phyloP scores from a whole-genome alignment of 2,329 filamentous ascomycete genomes.

The Dothistroma septosporum region DNA sequence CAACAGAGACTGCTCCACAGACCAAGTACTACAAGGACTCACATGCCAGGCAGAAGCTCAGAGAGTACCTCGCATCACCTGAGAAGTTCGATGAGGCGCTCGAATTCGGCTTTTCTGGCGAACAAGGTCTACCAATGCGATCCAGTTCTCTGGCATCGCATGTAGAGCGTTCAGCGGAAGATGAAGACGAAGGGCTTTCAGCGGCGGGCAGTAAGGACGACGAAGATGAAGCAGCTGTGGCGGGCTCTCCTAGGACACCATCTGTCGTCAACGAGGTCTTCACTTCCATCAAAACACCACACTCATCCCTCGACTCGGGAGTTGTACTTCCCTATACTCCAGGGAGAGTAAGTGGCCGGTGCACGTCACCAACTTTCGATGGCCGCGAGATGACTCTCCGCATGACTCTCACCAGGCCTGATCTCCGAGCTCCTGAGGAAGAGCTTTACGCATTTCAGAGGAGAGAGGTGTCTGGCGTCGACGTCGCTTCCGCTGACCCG shows the following conservation, averaged over 20 bases:
- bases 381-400: conserved; percentile 85
- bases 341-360: conserved; percentile 11
- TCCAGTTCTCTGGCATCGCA: conserved; percentile 22
- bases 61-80: conserved; percentile 79
- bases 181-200: conserved; percentile 13
- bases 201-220: conserved; percentile 13
- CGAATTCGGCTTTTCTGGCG: conserved; percentile 77
- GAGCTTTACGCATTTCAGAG: conserved; percentile 58
- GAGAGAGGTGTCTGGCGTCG: conserved; percentile 20
- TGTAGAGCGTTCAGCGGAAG: conserved; percentile 1
- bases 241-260: conserved; percentile 10
- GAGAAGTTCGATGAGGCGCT: conserved; percentile 95
- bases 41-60: conserved; percentile 78
- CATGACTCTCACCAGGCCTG: conserved; percentile 89
- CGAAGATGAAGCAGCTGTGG: conserved; percentile 10
- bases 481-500: conserved; percentile 43
- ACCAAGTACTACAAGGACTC: conserved; percentile 79
- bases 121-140: conserved; percentile 4
- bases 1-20: conserved; percentile 4
- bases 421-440: conserved; percentile 72
- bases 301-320: conserved; percentile 37
- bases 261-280: conserved; percentile 9
- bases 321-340: conserved; percentile 23
- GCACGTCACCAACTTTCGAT: conserved; percentile 16
- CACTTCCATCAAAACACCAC: conserved; percentile 15